phyloP scores from a whole-genome alignment of 2,329 filamentous ascomycete species.

The Apiospora malaysiana region DNA sequence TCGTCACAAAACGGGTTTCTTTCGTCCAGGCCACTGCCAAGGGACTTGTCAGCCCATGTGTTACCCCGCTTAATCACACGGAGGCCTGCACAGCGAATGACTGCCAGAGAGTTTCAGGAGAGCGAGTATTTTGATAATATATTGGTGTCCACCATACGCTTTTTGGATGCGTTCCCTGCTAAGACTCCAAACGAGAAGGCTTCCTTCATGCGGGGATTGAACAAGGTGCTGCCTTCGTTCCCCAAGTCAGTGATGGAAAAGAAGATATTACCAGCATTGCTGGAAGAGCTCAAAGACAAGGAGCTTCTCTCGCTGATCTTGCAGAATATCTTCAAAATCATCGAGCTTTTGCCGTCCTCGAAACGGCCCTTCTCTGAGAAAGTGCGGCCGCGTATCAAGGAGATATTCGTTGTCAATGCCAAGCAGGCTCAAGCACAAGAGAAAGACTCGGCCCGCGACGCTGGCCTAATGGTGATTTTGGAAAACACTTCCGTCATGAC shows the following conservation, averaged over 20 bases:
- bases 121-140: slow-evolving; percentile 98
- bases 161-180: slow-evolving; percentile 86
- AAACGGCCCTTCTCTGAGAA: slow-evolving; percentile 82
- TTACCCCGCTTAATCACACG: slow-evolving; percentile 87
- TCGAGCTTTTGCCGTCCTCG: slow-evolving; percentile 77
- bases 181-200: slow-evolving; percentile 92
- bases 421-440: slow-evolving; percentile 67
- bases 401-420: slow-evolving; percentile 74
- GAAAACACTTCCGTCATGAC: slow-evolving; percentile 81
- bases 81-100: slow-evolving; percentile 84
- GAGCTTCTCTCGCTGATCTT: slow-evolving; percentile 85
- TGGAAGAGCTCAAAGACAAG: slow-evolving; percentile 93
- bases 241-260: slow-evolving; percentile 93
- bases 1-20: slow-evolving; percentile 84
- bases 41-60: slow-evolving; percentile 75
- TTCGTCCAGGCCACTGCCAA: slow-evolving; percentile 78
- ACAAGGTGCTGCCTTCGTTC: slow-evolving; percentile 88
- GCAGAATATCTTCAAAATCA: slow-evolving; percentile 90
- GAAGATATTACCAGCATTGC: slow-evolving; percentile 85
- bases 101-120: slow-evolving; percentile 89
- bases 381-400: slow-evolving; percentile 82
- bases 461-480: slow-evolving; percentile 87
- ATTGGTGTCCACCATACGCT: slow-evolving; percentile 93
- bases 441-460: slow-evolving; percentile 82
- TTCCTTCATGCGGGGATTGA: slow-evolving; percentile 87